A percentile compares a stretch with the other conserved stretches of the same genome.
phyloP scores from a whole-genome alignment of 805 yeast species.

The Candida koratica region DNA sequence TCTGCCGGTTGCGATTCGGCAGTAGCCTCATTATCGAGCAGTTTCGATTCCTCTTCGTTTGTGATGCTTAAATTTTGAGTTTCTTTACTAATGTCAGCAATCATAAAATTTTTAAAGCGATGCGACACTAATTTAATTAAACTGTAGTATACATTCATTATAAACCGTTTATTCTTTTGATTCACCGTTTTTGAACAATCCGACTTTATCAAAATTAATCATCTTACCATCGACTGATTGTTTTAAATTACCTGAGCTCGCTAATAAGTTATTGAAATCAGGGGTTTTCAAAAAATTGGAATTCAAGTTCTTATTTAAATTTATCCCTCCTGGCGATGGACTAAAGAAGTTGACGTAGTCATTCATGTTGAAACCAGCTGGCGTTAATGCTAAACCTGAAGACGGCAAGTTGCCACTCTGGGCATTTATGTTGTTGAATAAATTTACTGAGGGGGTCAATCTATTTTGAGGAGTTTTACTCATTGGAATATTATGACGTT shows the following conservation, averaged over 20 bases:
- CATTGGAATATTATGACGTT: slow-evolving; percentile 24
- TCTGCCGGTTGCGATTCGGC: slow-evolving; percentile 3
- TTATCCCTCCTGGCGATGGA: slow-evolving; percentile 53
- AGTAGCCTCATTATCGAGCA: neutral
- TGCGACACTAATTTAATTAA: neutral
- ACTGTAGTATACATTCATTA: slow-evolving; percentile 3
- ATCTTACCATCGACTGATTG: slow-evolving; percentile 39
- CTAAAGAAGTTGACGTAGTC: slow-evolving; percentile 79
- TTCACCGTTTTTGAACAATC: slow-evolving; percentile 19
- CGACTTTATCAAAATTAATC: slow-evolving; percentile 41
- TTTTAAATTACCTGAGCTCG: slow-evolving; percentile 8
- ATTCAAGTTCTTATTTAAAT: slow-evolving; percentile 14
- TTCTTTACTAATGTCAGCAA: slow-evolving; percentile 1
- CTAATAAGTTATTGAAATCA: slow-evolving; percentile 34
- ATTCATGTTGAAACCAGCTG: slow-evolving; percentile 75
- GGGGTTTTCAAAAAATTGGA: slow-evolving; percentile 36
- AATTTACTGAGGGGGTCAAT: slow-evolving; percentile 37
- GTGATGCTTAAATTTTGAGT: slow-evolving; percentile 2
- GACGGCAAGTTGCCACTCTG: slow-evolving; percentile 33
- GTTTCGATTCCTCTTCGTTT: neutral
- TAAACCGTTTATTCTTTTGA: slow-evolving; percentile 7
- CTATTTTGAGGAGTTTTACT: slow-evolving; percentile 40
- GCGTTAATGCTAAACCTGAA: slow-evolving; percentile 43
- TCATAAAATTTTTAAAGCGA: neutral
- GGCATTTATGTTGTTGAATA: slow-evolving; percentile 21